Evolutionary conservation across 257 asterid genomes (phyloP), one percentile per base, ranked within the genome.

Genomic region (Lavandula angustifolia): DNA sequence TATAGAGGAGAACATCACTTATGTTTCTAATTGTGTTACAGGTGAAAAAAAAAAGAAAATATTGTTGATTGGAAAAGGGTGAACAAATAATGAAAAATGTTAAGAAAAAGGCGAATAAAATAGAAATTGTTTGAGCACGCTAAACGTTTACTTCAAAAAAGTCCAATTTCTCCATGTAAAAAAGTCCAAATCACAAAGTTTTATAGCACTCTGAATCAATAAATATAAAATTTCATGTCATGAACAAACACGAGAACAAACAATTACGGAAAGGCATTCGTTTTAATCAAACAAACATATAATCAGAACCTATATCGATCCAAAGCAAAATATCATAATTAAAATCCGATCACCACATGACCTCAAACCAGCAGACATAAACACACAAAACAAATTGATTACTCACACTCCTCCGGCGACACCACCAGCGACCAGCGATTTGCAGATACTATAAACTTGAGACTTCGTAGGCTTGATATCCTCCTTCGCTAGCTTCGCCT

Each of bases 321-420:
- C 18, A 3, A 54, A n/a, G 1, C 27, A 49, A 44, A 32, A 2
- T 22, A 22, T 22, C 47, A 47, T 7, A 27, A 64, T 58, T 3
- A 41, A 70, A 32, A 55, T 7, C 41, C 8, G 29, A 72, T 32
- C 57, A 72, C 50, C 53, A 14, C 66, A 22, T 22, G 40, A 18
- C 41, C 14, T 11, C 9, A 41, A 37, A 65, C 17, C 58, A 62
- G 46, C 68, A 49, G 48, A 49, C 6, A 49, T 12, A 66, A 44
- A 67, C 27, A 62, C 1, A 6, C n/a, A 51, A 60, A 40, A 29
- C 9, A 41, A 35, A 59, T 4, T 51, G 42, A 47, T 13, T 27
- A 76, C 98, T 83, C 71, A 92, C 97, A 92, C 84, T 80, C 97
- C 97, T 52, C 99, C 99, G 10, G 99, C 97, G 31, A 85, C 96